phyloP scores from a whole-genome alignment of 2,329 filamentous ascomycete genomes.

The Aspergillus cejpii region DNA sequence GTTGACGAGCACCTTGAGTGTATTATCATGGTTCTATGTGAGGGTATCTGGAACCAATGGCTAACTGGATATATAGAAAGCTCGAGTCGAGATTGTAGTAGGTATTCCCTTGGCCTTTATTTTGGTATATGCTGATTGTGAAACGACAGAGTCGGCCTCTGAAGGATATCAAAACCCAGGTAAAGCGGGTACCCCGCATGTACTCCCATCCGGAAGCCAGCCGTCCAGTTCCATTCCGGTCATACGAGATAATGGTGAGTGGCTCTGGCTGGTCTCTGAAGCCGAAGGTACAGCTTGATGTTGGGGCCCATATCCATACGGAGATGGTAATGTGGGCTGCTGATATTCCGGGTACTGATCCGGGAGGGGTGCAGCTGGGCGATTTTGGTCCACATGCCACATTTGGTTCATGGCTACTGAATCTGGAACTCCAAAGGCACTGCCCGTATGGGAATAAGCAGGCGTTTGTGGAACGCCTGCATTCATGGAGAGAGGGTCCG shows the following conservation, averaged over 20 bases:
- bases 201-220: constrained; percentile 27
- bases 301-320: constrained; percentile 21
- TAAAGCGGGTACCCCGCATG: constrained; percentile 25
- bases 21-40: not conserved
- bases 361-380: constrained; percentile 11
- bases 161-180: constrained; percentile 20
- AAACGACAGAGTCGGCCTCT: not conserved
- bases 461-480: constrained; percentile 13
- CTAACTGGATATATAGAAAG: not conserved
- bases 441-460: constrained; percentile 15
- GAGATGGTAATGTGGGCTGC: constrained; percentile 15
- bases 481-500: constrained; percentile 14
- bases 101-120: not conserved
- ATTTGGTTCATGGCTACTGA: constrained; percentile 19
- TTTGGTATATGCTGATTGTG: not conserved
- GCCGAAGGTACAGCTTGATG: constrained; percentile 13
- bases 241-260: constrained; percentile 10
- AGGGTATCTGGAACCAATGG: not conserved
- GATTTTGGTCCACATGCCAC: constrained; percentile 21
- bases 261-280: constrained; percentile 8
- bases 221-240: constrained; percentile 28
- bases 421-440: constrained; percentile 16
- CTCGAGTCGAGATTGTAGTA: not conserved
- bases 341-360: constrained; percentile 18
- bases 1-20: not conserved